These are phyloP conservation scores for Geotrichum klebahnii DNA, from an alignment of 1,139 yeast species.

Conservation along the genomic window DNA sequence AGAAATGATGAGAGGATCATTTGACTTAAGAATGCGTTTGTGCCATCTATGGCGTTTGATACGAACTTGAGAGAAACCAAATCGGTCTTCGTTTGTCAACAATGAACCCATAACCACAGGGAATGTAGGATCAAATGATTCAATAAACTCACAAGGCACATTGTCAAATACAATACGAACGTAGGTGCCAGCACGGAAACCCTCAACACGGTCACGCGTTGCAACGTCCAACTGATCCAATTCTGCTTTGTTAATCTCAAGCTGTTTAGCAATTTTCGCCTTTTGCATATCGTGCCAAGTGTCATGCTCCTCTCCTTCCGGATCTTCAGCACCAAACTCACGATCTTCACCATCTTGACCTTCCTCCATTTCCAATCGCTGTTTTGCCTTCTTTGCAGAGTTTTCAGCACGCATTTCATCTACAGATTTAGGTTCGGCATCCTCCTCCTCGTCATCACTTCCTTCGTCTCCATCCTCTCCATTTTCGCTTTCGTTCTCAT, in stretches of 20 bases:
- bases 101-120: slow-evolving; percentile 91
- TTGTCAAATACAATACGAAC: slow-evolving; percentile 81
- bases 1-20: slow-evolving; percentile 89
- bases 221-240: slow-evolving; percentile 65
- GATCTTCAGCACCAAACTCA: slow-evolving; percentile 68
- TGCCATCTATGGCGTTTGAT: slow-evolving; percentile 99
- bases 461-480: slow-evolving; percentile 45
- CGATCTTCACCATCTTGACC: slow-evolving; percentile 70
- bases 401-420: slow-evolving; percentile 57
- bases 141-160: slow-evolving; percentile 86
- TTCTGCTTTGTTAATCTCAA: slow-evolving; percentile 80
- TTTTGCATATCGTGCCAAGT: slow-evolving; percentile 98
- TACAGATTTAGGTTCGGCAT: slow-evolving; percentile 47
- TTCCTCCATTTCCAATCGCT: slow-evolving; percentile 84
- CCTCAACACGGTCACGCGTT: slow-evolving; percentile 78
- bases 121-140: slow-evolving; percentile 75
- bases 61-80: slow-evolving; percentile 89
- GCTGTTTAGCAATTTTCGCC: slow-evolving; percentile 92
- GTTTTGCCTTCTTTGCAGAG: slow-evolving; percentile 84
- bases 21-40: slow-evolving; percentile 88
- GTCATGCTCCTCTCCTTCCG: slow-evolving; percentile 70
- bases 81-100: slow-evolving; percentile 82
- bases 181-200: slow-evolving; percentile 89
- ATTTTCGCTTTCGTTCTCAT: slow-evolving; percentile 32
- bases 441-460: slow-evolving; percentile 56